phyloP scores from a whole-genome alignment of 805 yeast genomes.

The Hanseniaspora clermontiae region DNA sequence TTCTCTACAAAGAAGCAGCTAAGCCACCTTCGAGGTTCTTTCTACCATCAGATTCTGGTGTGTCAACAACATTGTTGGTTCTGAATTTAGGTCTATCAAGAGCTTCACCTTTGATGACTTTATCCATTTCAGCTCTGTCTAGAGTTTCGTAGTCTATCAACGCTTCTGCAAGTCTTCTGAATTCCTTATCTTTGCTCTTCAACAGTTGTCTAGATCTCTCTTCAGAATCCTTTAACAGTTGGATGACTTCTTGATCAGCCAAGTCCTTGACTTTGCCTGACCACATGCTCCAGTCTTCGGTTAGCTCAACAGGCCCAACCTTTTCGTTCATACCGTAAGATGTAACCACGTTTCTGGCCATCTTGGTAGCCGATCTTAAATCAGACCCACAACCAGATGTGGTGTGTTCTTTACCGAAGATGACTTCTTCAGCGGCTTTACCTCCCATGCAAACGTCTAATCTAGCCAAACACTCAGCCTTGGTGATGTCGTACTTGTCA shows the following conservation, averaged over 20 bases:
- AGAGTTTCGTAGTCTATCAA: slow-evolving; percentile 89
- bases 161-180: slow-evolving; percentile 83
- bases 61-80: slow-evolving; percentile 63
- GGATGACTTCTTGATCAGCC: slow-evolving; percentile 87
- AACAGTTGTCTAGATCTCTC: slow-evolving; percentile 63
- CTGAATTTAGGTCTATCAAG: slow-evolving; percentile 55
- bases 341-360: slow-evolving; percentile 94
- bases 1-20: slow-evolving; percentile 1
- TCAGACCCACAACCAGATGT: slow-evolving; percentile 94
- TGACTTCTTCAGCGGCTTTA: slow-evolving; percentile 87
- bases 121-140: slow-evolving; percentile 80
- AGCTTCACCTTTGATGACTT: slow-evolving; percentile 67
- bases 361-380: slow-evolving; percentile 74
- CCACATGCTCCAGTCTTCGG: slow-evolving; percentile 93
- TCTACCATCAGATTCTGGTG: slow-evolving; percentile 36
- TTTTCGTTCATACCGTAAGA: slow-evolving; percentile 90
- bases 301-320: slow-evolving; percentile 81
- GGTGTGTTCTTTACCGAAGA: slow-evolving; percentile 82
- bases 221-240: slow-evolving; percentile 61
- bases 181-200: slow-evolving; percentile 48
- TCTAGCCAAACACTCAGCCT: slow-evolving; percentile 76
- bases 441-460: slow-evolving; percentile 99
- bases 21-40: slow-evolving; percentile 25
- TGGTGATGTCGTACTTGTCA: slow-evolving; percentile 92
- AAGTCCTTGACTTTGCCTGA: slow-evolving; percentile 73